Evolutionary conservation across 2,329 filamentous ascomycete species (phyloP).

Genomic region (Aphanoascus verrucosus): DNA sequence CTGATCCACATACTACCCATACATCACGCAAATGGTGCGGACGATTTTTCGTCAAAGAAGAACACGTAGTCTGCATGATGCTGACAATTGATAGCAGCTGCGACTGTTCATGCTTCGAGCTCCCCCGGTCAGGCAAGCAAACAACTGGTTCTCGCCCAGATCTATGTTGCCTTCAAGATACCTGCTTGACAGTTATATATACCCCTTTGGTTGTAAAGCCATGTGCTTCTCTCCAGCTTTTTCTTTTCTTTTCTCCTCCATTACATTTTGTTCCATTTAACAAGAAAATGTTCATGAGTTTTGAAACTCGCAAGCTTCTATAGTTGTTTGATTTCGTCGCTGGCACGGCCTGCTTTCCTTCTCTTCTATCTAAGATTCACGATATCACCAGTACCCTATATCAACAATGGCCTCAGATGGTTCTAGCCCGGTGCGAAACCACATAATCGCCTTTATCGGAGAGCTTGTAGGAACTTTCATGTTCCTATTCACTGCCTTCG

Average conservation of each 20-base stretch:
- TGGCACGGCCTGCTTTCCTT: neutral
- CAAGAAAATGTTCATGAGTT: neutral
- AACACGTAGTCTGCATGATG: neutral
- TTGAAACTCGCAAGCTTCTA: constrained; percentile 7
- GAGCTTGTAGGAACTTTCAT: constrained; percentile 45
- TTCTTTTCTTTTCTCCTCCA: neutral
- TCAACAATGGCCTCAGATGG: neutral
- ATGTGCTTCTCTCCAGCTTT: neutral
- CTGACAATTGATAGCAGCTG: neutral
- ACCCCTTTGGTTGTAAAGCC: neutral
- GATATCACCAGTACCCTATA: neutral
- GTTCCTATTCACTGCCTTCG: constrained; percentile 42
- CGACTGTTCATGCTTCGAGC: constrained; percentile 4
- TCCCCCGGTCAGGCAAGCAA: neutral
- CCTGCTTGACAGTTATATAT: neutral
- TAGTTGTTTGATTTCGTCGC: neutral
- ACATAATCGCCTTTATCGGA: constrained; percentile 38
- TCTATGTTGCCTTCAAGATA: neutral
- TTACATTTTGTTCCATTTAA: neutral
- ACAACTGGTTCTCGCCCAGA: neutral
- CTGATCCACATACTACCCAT: neutral
- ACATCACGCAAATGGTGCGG: neutral
- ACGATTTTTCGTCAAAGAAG: neutral
- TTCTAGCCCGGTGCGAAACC: constrained; percentile 28
- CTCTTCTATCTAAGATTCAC: neutral